Evolutionary conservation across 495 filamentous ascomycete genomes (phyloP), one percentile per base, ranked within the genome.

Genomic region (Penicillium subrubescens): DNA sequence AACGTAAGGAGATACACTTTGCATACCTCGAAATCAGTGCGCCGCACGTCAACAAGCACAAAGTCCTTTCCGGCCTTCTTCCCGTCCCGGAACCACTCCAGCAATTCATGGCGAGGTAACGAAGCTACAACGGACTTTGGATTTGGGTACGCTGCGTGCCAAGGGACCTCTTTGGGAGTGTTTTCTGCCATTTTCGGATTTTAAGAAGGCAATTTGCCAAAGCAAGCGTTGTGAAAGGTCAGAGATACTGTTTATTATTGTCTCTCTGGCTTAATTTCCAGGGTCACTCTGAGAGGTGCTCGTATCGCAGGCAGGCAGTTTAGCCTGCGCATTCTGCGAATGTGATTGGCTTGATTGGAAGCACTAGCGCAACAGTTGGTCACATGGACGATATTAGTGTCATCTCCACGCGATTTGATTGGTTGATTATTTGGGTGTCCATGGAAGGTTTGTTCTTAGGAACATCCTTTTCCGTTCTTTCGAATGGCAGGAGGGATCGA

Each of bases 31-130:
- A 84, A 84, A 64, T 91, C 89, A 8, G 70, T 84, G 11, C 88
- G 77, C 8, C 89, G 79, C 33, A 92, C 65, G 67, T 91, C 88
- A 15, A 91, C 82, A 15, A 92, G 77, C 2, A 90, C 64, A 64
- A 85, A 91, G 61, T 85, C 80, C 62, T 77, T 75, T 1, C 81
- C 82, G 1, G 76, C 57, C n/a, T 65, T 43, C 55, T 75, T 77
- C 35, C 75, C 79, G 11, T 74, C 66, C 5, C 65, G 51, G 39
- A 85, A 65, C 75, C 81, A 78, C 53, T 71, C 62, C 7, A 84
- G 65, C 10, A 85, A 57, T 3, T 75, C 73, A 31, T 70, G 60
- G 50, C 81, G 73, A 17, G 78, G 67, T 41, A 86, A 63, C 25
- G 71, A 70, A 3, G 73, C 60, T 2, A 77, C 69, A 4, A 59